phyloP scores from a whole-genome alignment of 2,329 filamentous ascomycete species.

The Thelonectria rubi region DNA sequence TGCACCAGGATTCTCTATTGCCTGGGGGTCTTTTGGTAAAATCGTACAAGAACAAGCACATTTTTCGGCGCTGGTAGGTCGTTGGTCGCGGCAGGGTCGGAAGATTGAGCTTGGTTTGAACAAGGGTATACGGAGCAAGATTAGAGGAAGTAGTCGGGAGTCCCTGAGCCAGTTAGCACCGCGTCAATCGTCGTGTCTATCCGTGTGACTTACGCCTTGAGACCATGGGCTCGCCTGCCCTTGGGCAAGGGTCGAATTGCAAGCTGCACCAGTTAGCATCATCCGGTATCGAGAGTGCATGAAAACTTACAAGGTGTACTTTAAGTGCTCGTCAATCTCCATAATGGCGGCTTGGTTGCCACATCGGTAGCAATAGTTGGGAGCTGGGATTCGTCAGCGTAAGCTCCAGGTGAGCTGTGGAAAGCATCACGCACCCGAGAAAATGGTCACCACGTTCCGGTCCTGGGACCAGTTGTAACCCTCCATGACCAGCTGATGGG shows the following conservation, averaged over 20 bases:
- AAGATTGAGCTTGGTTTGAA: slow-evolving; percentile 37
- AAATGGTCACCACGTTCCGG: slow-evolving; percentile 97
- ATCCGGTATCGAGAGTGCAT: not conserved
- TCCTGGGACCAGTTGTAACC: slow-evolving; percentile 99
- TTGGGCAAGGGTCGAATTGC: slow-evolving; percentile 98
- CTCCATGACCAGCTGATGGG: slow-evolving; percentile 99
- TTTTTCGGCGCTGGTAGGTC: slow-evolving; percentile 28
- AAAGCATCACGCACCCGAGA: slow-evolving; percentile 73
- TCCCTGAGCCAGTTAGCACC: slow-evolving; percentile 59
- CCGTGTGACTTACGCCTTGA: slow-evolving; percentile 75
- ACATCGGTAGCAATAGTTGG: slow-evolving; percentile 98
- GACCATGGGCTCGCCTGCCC: slow-evolving; percentile 98
- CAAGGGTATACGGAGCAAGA: slow-evolving; percentile 42
- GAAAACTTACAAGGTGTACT: slow-evolving; percentile 95
- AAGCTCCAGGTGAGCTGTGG: slow-evolving; percentile 1
- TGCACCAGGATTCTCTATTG: slow-evolving; percentile 31
- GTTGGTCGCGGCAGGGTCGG: slow-evolving; percentile 27
- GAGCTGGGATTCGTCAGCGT: slow-evolving; percentile 58
- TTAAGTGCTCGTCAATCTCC: slow-evolving; percentile 99
- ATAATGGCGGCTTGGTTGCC: slow-evolving; percentile 99
- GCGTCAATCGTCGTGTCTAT: not conserved
- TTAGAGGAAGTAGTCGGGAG: slow-evolving; percentile 99
- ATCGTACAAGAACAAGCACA: slow-evolving; percentile 44
- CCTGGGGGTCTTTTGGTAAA: slow-evolving; percentile 36
- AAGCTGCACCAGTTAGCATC: slow-evolving; percentile 68